phyloP scores from a whole-genome alignment of 75 land plant species.

The Pseudotsuga menziesii region DNA sequence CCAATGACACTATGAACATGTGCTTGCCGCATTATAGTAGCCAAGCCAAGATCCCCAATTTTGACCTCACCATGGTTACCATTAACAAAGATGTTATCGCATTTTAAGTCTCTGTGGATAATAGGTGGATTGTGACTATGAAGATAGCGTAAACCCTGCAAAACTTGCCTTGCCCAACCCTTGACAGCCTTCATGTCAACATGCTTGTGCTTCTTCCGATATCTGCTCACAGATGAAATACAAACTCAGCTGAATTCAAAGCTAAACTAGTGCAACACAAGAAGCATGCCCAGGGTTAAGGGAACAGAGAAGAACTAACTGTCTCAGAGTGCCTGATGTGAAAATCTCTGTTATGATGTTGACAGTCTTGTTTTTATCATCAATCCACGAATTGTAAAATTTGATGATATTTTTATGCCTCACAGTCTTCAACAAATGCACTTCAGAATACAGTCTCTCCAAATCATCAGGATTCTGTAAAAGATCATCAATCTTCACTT shows the following conservation, averaged over 20 bases:
- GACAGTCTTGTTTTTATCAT: conserved; percentile 34
- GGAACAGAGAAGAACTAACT: conserved; percentile 20
- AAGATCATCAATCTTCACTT: conserved; percentile 50
- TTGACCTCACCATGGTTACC: conserved; percentile 83
- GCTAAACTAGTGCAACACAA: background rate
- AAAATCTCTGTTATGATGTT: conserved; percentile 58
- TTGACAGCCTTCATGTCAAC: conserved; percentile 57
- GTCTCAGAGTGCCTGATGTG: conserved; percentile 45
- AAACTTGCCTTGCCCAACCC: conserved; percentile 55
- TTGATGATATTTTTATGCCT: conserved; percentile 55
- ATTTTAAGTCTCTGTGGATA: conserved; percentile 78
- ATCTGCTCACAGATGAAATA: conserved; percentile 13
- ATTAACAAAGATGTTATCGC: conserved; percentile 87
- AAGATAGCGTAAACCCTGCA: conserved; percentile 65
- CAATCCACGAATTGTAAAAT: conserved; percentile 46
- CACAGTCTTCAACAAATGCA: conserved; percentile 48
- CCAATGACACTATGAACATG: conserved; percentile 78
- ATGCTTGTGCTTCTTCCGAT: conserved; percentile 44
- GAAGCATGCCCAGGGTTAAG: background rate
- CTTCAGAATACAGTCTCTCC: conserved; percentile 60
- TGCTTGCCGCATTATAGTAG: conserved; percentile 63
- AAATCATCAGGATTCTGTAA: conserved; percentile 40
- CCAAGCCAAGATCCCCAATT: conserved; percentile 83
- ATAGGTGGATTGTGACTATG: conserved; percentile 78
- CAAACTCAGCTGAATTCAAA: background rate